Conservation (phyloP, 192 early-diverging fungal species). For the Rhizophagus clarus region DNA sequence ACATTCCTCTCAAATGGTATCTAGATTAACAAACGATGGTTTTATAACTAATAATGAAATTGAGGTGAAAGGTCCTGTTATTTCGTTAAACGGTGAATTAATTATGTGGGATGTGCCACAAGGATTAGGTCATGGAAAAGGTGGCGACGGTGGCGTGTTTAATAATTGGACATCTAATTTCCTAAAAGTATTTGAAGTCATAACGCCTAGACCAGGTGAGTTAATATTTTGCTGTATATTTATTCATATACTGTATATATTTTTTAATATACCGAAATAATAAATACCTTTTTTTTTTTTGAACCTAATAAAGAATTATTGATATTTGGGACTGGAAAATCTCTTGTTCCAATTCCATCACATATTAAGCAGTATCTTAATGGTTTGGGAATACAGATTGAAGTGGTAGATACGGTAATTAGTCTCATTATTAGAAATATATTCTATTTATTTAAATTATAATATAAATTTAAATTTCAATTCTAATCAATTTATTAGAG, state of each 20-base stretch:
- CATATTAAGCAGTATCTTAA: slow-evolving; percentile 50
- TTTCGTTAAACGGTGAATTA: slow-evolving; percentile 54
- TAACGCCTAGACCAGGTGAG: slow-evolving; percentile 59
- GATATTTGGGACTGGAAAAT: slow-evolving; percentile 59
- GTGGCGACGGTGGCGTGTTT: slow-evolving; percentile 24
- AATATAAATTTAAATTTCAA: slow-evolving; percentile 11
- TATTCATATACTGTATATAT: no score
- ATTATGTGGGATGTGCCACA: slow-evolving; percentile 61
- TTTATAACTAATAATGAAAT: slow-evolving; percentile 56
- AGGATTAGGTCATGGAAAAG: slow-evolving; percentile 2
- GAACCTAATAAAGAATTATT: slow-evolving; percentile 48
- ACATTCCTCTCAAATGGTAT: slow-evolving; percentile 44
- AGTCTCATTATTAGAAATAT: background rate
- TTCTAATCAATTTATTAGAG: slow-evolving; percentile 41
- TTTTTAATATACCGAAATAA: background rate
- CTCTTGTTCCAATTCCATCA: slow-evolving; percentile 53
- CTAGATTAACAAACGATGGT: slow-evolving; percentile 53
- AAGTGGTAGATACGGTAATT: slow-evolving; percentile 61
- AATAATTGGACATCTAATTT: slow-evolving; percentile 49
- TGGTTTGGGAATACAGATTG: slow-evolving; percentile 57
- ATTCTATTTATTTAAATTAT: slow-evolving; percentile 6
- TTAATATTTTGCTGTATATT: background rate
- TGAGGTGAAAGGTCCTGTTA: slow-evolving; percentile 47
- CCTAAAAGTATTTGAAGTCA: slow-evolving; percentile 57
- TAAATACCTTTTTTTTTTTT: background rate